Conservation (phyloP, 1,284 basidiomycete species). For the Fomitopsis betulina region DNA sequence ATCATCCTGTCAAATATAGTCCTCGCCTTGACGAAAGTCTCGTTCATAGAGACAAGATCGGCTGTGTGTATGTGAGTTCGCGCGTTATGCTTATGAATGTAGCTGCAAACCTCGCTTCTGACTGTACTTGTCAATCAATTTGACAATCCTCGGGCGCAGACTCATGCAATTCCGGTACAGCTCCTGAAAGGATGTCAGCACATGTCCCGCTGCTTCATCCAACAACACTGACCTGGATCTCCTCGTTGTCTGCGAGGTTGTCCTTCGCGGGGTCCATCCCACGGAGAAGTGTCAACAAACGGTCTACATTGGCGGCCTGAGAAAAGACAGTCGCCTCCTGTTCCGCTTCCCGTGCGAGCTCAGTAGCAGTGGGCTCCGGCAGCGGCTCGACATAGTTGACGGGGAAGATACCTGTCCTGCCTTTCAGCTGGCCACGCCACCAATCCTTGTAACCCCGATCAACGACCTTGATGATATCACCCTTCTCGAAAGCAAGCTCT, state of each 20-base stretch:
- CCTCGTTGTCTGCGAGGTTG: conserved; percentile 90
- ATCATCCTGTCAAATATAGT: conserved; percentile 87
- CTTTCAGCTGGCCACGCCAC: conserved; percentile 95
- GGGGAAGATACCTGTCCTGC: conserved; percentile 95
- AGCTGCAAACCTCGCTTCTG: conserved; percentile 73
- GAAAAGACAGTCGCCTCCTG: conserved; percentile 86
- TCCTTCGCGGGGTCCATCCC: conserved; percentile 75
- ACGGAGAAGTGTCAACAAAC: conserved; percentile 77
- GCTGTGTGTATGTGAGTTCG: conserved; percentile 36
- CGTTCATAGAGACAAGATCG: conserved; percentile 86
- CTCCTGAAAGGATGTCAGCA: conserved; percentile 47
- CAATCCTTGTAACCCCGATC: conserved; percentile 96
- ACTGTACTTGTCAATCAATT: conserved; percentile 96
- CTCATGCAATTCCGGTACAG: conserved; percentile 88
- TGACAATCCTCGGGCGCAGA: conserved; percentile 91
- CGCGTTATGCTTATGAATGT: neutral
- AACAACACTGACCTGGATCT: conserved; percentile 67
- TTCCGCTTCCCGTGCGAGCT: conserved; percentile 83
- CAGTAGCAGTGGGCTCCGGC: conserved; percentile 78
- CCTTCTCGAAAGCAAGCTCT: conserved; percentile 90
- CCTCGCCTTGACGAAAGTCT: conserved; percentile 80
- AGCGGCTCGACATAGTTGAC: conserved; percentile 96
- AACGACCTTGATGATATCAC: conserved; percentile 94
- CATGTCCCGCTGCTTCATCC: neutral
- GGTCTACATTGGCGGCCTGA: conserved; percentile 86